phyloP scores from a whole-genome alignment of 805 yeast species.

The Metschnikowia baotianmanensis region DNA sequence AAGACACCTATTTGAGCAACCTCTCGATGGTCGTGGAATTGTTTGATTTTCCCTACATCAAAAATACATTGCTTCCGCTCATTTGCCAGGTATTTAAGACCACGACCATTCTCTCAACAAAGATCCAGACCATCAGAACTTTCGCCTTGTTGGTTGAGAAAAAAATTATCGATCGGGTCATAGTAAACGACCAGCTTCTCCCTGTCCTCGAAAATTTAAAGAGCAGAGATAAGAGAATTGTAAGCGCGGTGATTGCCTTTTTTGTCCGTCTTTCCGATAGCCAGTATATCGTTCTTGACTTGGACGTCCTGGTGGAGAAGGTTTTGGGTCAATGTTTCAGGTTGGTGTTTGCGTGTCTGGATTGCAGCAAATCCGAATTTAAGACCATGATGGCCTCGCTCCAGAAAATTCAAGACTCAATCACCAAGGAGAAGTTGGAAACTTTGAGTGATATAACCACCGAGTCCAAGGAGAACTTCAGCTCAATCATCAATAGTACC shows the following conservation, averaged over 20 bases:
- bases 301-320: conserved; percentile 17
- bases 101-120: conserved; percentile 80
- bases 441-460: conserved; percentile 5
- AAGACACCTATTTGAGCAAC: conserved; percentile 50
- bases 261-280: conserved; percentile 50
- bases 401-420: conserved; percentile 9
- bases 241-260: conserved; percentile 49
- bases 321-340: conserved; percentile 20
- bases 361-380: conserved; percentile 36
- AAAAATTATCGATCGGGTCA: conserved; percentile 65
- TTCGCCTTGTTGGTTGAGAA: conserved; percentile 56
- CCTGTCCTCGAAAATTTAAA: conserved; percentile 76
- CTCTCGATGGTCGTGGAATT: conserved; percentile 41
- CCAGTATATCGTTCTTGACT: conserved; percentile 22
- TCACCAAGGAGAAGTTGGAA: conserved; percentile 9
- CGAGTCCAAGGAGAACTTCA: conserved; percentile 21
- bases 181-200: conserved; percentile 73
- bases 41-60: conserved; percentile 67
- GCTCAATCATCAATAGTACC: conserved; percentile 31
- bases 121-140: conserved; percentile 61
- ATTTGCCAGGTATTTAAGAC: conserved; percentile 72
- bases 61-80: conserved; percentile 72
- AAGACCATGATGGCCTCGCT: conserved; percentile 23
- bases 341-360: conserved; percentile 38
- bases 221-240: conserved; percentile 68